These are phyloP conservation scores for Anaeromyces robustus DNA, from an alignment of 192 early-diverging fungal species.

Conservation along the genomic window DNA sequence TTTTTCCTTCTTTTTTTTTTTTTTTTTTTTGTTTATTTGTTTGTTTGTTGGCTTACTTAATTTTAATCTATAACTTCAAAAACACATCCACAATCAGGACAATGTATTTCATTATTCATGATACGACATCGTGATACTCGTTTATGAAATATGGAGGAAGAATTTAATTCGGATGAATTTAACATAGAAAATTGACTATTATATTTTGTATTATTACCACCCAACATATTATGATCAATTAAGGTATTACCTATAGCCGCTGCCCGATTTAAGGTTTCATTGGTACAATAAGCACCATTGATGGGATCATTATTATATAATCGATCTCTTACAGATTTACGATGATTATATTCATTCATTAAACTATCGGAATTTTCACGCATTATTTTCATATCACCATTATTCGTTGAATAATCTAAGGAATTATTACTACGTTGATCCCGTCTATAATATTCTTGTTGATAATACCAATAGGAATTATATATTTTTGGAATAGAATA, in stretches of 20 bases:
- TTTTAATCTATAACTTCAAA: neutral
- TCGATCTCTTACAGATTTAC: neutral
- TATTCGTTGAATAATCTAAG: neutral
- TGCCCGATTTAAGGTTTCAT: neutral
- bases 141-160: neutral
- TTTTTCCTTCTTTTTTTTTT: no score
- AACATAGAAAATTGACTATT: neutral
- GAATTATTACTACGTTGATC: neutral
- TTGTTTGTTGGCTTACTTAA: neutral
- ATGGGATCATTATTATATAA: no score
- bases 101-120: neutral
- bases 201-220: neutral
- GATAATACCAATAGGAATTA: neutral
- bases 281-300: neutral
- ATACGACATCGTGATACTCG: neutral
- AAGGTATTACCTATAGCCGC: neutral
- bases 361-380: neutral
- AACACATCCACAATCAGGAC: neutral
- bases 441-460: neutral
- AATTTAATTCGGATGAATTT: neutral
- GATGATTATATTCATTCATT: neutral
- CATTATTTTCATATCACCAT: neutral
- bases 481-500: neutral
- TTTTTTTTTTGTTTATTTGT: no score
- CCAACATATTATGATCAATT: neutral